These are phyloP conservation scores for Rosa persica DNA, from an alignment of 306 rosid genomes.

Conservation along the genomic window DNA sequence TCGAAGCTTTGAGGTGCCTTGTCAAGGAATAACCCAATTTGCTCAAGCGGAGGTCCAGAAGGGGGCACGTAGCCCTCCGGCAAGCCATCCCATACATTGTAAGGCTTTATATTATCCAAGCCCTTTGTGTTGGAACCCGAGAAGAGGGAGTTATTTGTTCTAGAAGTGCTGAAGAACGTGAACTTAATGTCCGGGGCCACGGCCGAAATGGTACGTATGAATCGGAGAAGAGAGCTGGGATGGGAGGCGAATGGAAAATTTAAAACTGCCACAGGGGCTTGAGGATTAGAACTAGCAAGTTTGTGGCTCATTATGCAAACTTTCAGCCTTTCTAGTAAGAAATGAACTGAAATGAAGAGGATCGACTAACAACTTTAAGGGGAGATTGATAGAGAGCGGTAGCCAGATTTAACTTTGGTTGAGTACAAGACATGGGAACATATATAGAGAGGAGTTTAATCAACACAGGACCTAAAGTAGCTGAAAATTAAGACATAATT, in stretches of 20 bases:
- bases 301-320: not conserved
- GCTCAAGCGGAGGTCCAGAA: not conserved
- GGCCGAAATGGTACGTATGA: not conserved
- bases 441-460: no score
- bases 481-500: no score
- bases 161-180: not conserved
- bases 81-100: not conserved
- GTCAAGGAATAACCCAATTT: not conserved
- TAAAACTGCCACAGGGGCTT: not conserved
- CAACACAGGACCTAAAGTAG: no score
- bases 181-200: not conserved
- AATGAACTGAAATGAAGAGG: not conserved
- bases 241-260: constrained; percentile 1
- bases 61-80: not conserved
- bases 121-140: not conserved
- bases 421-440: no score
- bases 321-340: not conserved
- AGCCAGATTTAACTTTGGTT: no score
- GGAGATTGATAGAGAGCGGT: no score
- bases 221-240: not conserved
- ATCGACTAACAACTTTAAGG: not conserved
- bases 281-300: not conserved
- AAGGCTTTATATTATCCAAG: not conserved
- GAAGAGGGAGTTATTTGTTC: not conserved
- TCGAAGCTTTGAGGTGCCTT: not conserved